These are phyloP conservation scores for Plantago coronopus DNA, from an alignment of 305 asterid genomes.

Conservation along the genomic window DNA sequence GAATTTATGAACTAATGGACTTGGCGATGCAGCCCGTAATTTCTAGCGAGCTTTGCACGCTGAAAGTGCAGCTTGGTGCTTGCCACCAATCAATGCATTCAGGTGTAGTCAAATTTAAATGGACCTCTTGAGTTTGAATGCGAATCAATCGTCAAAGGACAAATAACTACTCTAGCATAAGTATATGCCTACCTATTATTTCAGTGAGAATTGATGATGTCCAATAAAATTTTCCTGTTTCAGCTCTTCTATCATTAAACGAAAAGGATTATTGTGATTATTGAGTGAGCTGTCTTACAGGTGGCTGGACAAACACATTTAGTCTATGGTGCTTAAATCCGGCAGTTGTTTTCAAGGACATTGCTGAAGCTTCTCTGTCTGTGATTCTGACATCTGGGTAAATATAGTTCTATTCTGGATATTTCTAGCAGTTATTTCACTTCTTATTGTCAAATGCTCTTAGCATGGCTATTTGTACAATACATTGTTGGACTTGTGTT, in stretches of 20 bases:
- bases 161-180: too few species aligned
- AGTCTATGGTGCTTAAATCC: conserved; percentile 98
- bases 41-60: too few species aligned
- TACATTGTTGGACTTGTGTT: conserved; percentile 4
- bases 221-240: conserved; percentile 19
- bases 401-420: conserved; percentile 25
- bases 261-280: conserved; percentile 18
- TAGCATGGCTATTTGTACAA: conserved; percentile 2
- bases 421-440: conserved; percentile 14
- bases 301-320: conserved; percentile 51
- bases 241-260: conserved; percentile 18
- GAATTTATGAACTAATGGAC: too few species aligned
- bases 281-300: conserved; percentile 36
- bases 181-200: too few species aligned
- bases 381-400: conserved; percentile 97
- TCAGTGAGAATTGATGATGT: conserved; percentile 4
- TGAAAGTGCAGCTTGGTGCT: too few species aligned
- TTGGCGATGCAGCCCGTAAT: too few species aligned
- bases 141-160: conserved; percentile 9
- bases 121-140: neutral
- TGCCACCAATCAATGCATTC: too few species aligned
- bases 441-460: conserved; percentile 15
- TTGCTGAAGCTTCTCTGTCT: conserved; percentile 72
- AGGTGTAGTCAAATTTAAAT: too few species aligned
- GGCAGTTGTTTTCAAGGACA: conserved; percentile 80